phyloP scores from a whole-genome alignment of 257 asterid genomes.

The Nicotiana knightiana region DNA sequence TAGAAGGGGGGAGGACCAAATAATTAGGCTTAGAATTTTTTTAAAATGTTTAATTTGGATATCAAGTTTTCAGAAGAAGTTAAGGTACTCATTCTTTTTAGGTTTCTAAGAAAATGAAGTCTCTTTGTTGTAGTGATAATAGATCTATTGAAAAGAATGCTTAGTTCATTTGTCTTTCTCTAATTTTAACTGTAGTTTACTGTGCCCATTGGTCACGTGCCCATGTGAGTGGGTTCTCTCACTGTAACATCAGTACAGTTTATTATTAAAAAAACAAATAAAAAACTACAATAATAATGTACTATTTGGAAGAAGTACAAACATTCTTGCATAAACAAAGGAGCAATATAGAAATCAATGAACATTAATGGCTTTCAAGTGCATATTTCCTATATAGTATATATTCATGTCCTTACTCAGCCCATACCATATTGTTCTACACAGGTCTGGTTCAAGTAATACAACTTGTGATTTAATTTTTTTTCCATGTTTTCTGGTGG shows the following conservation, averaged over 20 bases:
- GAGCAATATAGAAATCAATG: conserved; percentile 18
- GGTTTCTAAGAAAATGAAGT: neutral
- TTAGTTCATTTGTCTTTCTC: neutral
- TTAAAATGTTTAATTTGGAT: neutral
- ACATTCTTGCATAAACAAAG: conserved; percentile 33
- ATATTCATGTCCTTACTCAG: neutral
- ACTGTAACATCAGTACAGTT: neutral
- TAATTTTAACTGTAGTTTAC: neutral
- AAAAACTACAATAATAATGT: neutral
- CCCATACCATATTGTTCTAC: conserved; percentile 6
- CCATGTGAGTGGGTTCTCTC: conserved; percentile 37
- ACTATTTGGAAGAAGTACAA: conserved; percentile 12
- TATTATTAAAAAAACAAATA: neutral
- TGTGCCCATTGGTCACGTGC: conserved; percentile 36
- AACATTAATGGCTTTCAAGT: conserved; percentile 16
- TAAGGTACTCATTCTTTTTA: neutral
- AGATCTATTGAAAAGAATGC: neutral
- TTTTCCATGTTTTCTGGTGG: neutral
- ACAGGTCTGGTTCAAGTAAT: neutral
- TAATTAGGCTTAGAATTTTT: neutral
- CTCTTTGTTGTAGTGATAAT: neutral
- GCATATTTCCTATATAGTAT: neutral
- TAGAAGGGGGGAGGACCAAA: neutral
- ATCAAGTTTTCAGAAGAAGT: neutral
- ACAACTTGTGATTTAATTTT: neutral